These are phyloP conservation scores for Schizophyllum commune DNA, from an alignment of 1,284 basidiomycete species.

Conservation along the genomic window DNA sequence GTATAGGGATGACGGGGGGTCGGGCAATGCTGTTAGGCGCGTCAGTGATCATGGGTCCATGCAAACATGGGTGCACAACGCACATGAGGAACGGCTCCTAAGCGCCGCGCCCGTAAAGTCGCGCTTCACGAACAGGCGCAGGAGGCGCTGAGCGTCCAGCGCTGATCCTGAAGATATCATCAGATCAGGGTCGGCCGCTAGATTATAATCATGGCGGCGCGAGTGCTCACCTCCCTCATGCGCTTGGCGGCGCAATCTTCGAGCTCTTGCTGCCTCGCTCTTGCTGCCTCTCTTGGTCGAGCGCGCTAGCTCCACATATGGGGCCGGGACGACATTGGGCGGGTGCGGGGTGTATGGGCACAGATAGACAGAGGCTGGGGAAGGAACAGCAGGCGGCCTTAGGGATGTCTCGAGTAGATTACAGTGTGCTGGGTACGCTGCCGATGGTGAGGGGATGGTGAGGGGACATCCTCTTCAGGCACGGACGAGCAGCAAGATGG, in stretches of 20 bases:
- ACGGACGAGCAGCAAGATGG: too few species aligned
- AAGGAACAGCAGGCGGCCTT: too few species aligned
- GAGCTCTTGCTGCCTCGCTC: too few species aligned
- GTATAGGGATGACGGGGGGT: background rate
- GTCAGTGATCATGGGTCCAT: background rate
- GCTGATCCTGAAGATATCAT: slow-evolving; percentile 27
- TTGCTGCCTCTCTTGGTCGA: slow-evolving; percentile 40
- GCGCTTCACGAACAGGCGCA: slow-evolving; percentile 36
- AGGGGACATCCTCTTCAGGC: too few species aligned
- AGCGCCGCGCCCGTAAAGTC: slow-evolving; percentile 30
- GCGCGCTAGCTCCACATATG: slow-evolving; percentile 23
- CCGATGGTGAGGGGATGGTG: too few species aligned
- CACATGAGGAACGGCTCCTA: slow-evolving; percentile 10
- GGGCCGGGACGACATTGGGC: slow-evolving; percentile 18
- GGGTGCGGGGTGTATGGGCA: slow-evolving; percentile 17
- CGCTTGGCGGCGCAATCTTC: slow-evolving; percentile 41
- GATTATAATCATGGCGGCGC: background rate
- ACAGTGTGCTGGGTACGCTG: too few species aligned
- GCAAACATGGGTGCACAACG: background rate
- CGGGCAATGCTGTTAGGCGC: background rate
- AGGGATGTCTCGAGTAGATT: too few species aligned
- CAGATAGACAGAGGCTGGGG: slow-evolving; percentile 3
- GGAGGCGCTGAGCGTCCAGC: slow-evolving; percentile 27
- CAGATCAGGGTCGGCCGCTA: background rate
- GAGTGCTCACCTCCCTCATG: slow-evolving; percentile 36